These are phyloP conservation scores for Somion occarium DNA, from an alignment of 1,284 basidiomycete genomes.

Conservation along the genomic window DNA sequence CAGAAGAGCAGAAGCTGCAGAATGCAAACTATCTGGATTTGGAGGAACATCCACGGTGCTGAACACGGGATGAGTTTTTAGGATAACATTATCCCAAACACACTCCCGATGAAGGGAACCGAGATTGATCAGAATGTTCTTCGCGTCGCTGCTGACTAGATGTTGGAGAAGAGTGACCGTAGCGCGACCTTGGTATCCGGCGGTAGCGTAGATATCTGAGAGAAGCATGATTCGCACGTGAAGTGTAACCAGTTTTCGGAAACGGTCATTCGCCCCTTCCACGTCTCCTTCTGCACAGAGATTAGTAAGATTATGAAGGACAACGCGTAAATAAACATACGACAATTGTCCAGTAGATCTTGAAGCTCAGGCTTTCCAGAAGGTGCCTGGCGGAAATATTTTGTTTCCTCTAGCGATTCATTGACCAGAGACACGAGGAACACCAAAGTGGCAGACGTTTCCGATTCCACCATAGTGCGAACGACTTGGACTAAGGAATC, in stretches of 20 bases:
- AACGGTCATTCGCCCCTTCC: constrained; percentile 56
- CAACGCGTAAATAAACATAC: constrained; percentile 1
- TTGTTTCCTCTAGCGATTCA: constrained; percentile 65
- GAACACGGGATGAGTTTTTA: constrained; percentile 56
- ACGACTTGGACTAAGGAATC: constrained; percentile 87
- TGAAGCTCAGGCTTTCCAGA: constrained; percentile 56
- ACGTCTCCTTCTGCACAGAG: constrained; percentile 38
- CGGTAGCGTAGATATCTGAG: constrained; percentile 86
- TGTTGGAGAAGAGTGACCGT: constrained; percentile 75
- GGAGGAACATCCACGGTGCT: constrained; percentile 46
- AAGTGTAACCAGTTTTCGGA: constrained; percentile 75
- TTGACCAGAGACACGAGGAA: constrained; percentile 74
- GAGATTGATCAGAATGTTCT: constrained; percentile 69
- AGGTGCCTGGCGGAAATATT: constrained; percentile 63
- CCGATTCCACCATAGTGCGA: constrained; percentile 84
- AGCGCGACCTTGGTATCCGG: constrained; percentile 78
- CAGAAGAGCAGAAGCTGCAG: not conserved
- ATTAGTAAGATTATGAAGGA: constrained; percentile 4
- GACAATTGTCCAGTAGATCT: constrained; percentile 50
- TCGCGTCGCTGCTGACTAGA: constrained; percentile 60
- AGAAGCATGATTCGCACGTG: constrained; percentile 81
- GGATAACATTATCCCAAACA: constrained; percentile 82
- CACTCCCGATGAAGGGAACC: constrained; percentile 82
- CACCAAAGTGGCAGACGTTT: constrained; percentile 71
- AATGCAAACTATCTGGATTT: constrained; percentile 28